phyloP scores from a whole-genome alignment of 2,329 filamentous ascomycete genomes.

The Teratosphaeria viscida region DNA sequence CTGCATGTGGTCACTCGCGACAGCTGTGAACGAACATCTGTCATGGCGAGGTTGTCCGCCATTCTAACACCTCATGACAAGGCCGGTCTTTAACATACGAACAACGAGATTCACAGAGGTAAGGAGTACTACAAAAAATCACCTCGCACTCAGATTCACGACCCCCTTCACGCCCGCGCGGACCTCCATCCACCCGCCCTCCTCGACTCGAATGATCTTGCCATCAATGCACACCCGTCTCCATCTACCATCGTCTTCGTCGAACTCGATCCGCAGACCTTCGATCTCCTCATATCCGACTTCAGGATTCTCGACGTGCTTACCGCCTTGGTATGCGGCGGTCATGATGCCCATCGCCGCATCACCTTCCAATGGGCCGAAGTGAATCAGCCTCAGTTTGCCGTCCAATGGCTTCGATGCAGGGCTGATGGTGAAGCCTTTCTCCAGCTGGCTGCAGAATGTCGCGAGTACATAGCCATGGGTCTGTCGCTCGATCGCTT shows the following conservation, averaged over 20 bases:
- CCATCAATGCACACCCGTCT: slow-evolving; percentile 86
- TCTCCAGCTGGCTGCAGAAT: slow-evolving; percentile 71
- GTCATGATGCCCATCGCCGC: slow-evolving; percentile 69
- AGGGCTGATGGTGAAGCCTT: slow-evolving; percentile 73
- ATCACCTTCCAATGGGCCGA: slow-evolving; percentile 55
- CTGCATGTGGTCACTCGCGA: no score
- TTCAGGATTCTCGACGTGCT: slow-evolving; percentile 42
- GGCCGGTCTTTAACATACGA: no score
- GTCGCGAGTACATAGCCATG: slow-evolving; percentile 72
- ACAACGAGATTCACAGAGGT: no score
- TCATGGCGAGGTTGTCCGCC: no score
- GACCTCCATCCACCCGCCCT: slow-evolving; percentile 62
- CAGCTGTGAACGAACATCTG: no score
- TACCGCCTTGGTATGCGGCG: slow-evolving; percentile 46
- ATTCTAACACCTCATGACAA: no score
- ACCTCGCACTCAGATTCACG: slow-evolving; percentile 25
- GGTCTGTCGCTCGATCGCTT: slow-evolving; percentile 30
- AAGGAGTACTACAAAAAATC: background rate
- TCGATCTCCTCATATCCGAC: slow-evolving; percentile 66
- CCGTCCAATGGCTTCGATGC: slow-evolving; percentile 59
- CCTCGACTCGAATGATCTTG: slow-evolving; percentile 65
- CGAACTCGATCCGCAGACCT: slow-evolving; percentile 54
- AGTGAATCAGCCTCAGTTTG: slow-evolving; percentile 60
- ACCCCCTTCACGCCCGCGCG: slow-evolving; percentile 35
- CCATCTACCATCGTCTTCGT: slow-evolving; percentile 63